phyloP scores from a whole-genome alignment of 1,139 yeast species.

The Yamadazyma kanchanaburiensis region DNA sequence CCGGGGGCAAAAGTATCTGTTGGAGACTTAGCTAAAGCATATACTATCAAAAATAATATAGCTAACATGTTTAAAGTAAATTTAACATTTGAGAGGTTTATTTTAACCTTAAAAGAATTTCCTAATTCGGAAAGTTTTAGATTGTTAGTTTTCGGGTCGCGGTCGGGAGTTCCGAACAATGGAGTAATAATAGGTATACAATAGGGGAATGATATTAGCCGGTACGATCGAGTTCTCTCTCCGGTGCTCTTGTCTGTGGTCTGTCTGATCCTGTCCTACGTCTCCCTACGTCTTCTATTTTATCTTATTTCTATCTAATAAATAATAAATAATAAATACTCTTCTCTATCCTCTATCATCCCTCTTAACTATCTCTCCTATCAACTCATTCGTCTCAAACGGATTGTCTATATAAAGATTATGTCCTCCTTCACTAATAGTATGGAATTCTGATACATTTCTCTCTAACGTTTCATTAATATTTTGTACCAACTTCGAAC shows the following conservation, averaged over 20 bases:
- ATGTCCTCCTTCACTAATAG: constrained; percentile 43
- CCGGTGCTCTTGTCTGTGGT: too few species aligned
- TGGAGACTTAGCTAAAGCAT: constrained; percentile 47
- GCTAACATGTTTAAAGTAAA: too few species aligned
- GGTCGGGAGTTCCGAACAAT: too few species aligned
- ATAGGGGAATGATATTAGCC: too few species aligned
- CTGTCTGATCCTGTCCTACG: too few species aligned
- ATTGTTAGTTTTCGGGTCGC: neutral
- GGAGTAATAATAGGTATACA: too few species aligned
- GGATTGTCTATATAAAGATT: constrained; percentile 48
- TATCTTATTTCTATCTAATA: neutral
- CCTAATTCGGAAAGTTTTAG: constrained; percentile 1
- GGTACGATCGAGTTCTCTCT: too few species aligned
- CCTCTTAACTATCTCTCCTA: constrained; percentile 16
- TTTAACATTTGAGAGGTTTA: too few species aligned
- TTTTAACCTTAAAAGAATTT: too few species aligned
- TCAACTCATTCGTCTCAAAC: constrained; percentile 49
- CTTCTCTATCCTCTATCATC: constrained; percentile 4
- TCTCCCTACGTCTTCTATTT: neutral
- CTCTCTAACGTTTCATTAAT: constrained; percentile 21
- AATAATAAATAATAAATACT: neutral
- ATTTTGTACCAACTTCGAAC: constrained; percentile 45
- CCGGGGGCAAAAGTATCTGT: constrained; percentile 67
- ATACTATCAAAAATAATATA: neutral
- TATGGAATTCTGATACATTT: constrained; percentile 17